Conservation (phyloP, 148 eudicot species). For the Camellia japonica region DNA sequence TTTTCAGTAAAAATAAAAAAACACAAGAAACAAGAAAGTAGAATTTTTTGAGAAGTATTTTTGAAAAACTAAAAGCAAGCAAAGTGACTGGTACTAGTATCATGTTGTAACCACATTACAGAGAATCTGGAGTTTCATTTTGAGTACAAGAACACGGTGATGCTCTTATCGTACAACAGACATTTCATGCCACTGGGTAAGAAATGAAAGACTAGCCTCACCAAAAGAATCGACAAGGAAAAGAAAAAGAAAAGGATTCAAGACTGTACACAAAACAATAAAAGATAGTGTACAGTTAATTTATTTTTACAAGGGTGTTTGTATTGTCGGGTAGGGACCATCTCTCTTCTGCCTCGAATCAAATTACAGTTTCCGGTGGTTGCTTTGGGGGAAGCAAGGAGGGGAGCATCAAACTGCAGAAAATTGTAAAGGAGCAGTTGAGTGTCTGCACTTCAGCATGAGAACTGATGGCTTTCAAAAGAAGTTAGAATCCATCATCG, state of each 20-base stretch:
- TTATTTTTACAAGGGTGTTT: constrained; percentile 13
- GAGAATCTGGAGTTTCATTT: neutral
- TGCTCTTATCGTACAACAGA: neutral
- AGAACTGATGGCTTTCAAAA: neutral
- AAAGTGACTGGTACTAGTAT: neutral
- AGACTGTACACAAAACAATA: constrained; percentile 16
- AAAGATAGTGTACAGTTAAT: constrained; percentile 8
- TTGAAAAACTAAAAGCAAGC: too few relatives aligned
- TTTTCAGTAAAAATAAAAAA: too few relatives aligned
- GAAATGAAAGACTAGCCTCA: constrained; percentile 1
- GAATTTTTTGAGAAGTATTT: too few relatives aligned
- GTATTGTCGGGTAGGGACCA: neutral
- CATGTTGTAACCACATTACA: neutral
- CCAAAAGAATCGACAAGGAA: neutral
- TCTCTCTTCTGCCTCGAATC: constrained; percentile 15
- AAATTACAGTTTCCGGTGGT: constrained; percentile 11
- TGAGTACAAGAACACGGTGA: neutral
- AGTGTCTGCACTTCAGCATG: neutral
- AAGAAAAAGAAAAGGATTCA: neutral
- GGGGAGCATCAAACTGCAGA: neutral
- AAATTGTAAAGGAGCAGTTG: constrained; percentile 3
- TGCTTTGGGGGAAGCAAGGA: neutral
- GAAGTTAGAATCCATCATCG: neutral
- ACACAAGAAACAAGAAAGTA: too few relatives aligned
- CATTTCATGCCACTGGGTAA: neutral